phyloP scores from a whole-genome alignment of 495 filamentous ascomycete genomes.

The Haplographium delicatum region DNA sequence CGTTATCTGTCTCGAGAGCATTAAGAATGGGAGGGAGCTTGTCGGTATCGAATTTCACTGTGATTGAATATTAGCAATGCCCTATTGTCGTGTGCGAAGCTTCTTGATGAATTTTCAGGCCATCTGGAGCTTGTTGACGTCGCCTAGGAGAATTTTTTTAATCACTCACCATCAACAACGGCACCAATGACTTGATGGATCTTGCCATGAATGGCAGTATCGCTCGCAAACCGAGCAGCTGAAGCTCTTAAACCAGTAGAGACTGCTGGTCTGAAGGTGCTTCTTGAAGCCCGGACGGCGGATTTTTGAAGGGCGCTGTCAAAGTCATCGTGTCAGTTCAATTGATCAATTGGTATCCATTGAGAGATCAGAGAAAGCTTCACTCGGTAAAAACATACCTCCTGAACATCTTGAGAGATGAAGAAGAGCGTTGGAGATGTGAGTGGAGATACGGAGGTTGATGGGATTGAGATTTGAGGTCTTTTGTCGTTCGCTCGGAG shows the following conservation, averaged over 20 bases:
- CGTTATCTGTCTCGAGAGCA: slow-evolving; percentile 85
- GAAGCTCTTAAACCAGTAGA: slow-evolving; percentile 55
- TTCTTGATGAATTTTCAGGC: slow-evolving; percentile 14
- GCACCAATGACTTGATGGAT: slow-evolving; percentile 78
- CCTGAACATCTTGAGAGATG: slow-evolving; percentile 74
- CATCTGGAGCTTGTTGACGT: slow-evolving; percentile 15
- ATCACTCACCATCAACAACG: slow-evolving; percentile 66
- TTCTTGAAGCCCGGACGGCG: slow-evolving; percentile 63
- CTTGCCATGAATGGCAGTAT: slow-evolving; percentile 64
- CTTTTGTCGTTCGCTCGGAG: background rate
- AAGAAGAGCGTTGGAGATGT: slow-evolving; percentile 28
- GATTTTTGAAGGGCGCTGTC: slow-evolving; percentile 73
- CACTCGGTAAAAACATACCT: slow-evolving; percentile 52
- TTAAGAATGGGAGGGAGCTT: slow-evolving; percentile 97
- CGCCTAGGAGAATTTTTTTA: slow-evolving; percentile 19
- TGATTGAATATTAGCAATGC: slow-evolving; percentile 16
- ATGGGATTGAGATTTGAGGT: slow-evolving; percentile 8
- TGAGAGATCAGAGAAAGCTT: slow-evolving; percentile 13
- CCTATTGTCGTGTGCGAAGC: background rate
- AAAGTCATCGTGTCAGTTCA: slow-evolving; percentile 38
- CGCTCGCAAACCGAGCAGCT: slow-evolving; percentile 66
- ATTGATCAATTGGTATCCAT: slow-evolving; percentile 38
- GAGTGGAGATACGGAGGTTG: slow-evolving; percentile 30
- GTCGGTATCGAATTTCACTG: slow-evolving; percentile 89
- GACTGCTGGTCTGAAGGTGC: slow-evolving; percentile 61